Conservation (phyloP, 139 green algal genomes). For the Ettlia oleoabundans region DNA sequence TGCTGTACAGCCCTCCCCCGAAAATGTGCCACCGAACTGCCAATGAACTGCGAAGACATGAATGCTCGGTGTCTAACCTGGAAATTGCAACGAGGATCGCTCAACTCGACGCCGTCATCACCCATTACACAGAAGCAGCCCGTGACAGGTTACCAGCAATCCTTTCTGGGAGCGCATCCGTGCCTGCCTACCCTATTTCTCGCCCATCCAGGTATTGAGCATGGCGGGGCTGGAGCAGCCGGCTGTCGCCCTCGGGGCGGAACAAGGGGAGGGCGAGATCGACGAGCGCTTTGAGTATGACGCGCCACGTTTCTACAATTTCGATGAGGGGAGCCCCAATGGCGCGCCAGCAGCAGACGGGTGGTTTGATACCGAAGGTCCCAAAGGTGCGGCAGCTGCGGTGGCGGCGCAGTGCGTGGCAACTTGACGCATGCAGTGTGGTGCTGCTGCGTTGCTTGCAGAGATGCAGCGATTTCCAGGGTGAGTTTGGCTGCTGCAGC, state of each 20-base stretch:
- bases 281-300: constrained; percentile 60
- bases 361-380: constrained; percentile 65
- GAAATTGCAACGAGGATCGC: too few species aligned
- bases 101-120: too few species aligned
- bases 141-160: too few species aligned
- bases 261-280: neutral
- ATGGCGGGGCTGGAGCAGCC: too few species aligned
- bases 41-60: too few species aligned
- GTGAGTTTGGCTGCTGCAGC: neutral
- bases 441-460: neutral
- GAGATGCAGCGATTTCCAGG: neutral
- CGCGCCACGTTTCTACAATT: constrained; percentile 64
- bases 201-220: too few species aligned
- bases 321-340: constrained; percentile 44
- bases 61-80: too few species aligned
- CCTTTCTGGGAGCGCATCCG: too few species aligned
- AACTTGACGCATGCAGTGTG: neutral
- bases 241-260: neutral
- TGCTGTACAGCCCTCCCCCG: too few species aligned
- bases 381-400: constrained; percentile 31
- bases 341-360: constrained; percentile 38
- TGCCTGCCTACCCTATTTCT: too few species aligned
- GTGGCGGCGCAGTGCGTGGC: neutral
- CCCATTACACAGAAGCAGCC: too few species aligned
- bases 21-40: too few species aligned